Base-by-base conservation (phyloP, 2,329 filamentous ascomycete species). In the Talaromyces rugulosus region DNA sequence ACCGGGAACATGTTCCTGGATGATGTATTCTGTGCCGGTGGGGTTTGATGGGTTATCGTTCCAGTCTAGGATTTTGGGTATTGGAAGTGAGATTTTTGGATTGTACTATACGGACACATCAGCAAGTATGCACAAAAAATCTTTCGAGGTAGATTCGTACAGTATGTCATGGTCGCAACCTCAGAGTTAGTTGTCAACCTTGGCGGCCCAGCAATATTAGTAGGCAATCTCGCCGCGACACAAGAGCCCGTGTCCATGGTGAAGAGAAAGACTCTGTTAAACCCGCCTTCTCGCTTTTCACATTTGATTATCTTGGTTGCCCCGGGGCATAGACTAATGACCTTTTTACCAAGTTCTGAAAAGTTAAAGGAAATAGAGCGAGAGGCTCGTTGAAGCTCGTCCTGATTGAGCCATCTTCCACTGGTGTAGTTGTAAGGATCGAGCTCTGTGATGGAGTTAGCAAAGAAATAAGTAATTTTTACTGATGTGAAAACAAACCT, bases 161-260 rank as follows among this genome's bases (percentile, higher is more conserved):
- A 47, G 63, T 77, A 81, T 51, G 66, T 67, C 50, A 81, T 76
- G 1, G 78, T 81, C n/a, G 80, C 79, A 63, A 81, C 77, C 66
- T 81, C 77, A 27, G 78, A 80, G 60, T 68, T 70, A 3, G 76
- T 80, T 0, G 69, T 72, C 28, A 78, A 67, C 51, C 66, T 70
- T 51, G 66, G 51, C 4, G 75, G 76, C 8, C 77, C 77, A 64
- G 76, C 74, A 40, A 77, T 52, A 2, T 58, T 58, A 65, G 75
- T 78, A 1, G 77, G 78, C 14, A 81, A 59, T 65, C 72, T 76
- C 2, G 76, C 80, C 18, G 81, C 73, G n/a, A 79, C 58, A 18
- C 65, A 66, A 62, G 66, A 68, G 5, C 58, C 72, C 67, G 77
- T 75, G 52, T 81, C 67, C 51, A 76, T 70, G n/a, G 68, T 69